Base-by-base conservation (phyloP, 208 protist species). In the Leishmania lainsoni region DNA sequence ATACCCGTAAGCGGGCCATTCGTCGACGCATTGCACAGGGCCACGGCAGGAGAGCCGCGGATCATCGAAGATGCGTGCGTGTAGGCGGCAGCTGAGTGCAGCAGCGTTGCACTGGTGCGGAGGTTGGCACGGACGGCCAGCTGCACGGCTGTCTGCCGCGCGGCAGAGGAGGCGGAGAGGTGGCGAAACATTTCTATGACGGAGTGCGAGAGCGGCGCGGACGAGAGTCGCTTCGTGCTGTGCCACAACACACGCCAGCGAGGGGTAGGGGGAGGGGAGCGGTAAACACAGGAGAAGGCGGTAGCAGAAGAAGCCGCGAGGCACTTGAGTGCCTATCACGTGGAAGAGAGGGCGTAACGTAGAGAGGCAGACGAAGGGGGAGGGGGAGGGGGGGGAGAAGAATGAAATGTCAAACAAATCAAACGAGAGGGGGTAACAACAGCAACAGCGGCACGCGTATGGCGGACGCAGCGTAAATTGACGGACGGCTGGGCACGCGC, bases 171-270 rank as follows among this genome's bases (percentile, higher is more conserved):
- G 29, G 17, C 45, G 32, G 32, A 48, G 29, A 83, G 49, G 51
- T 76, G 73, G 26, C 80, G 80, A 75, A 83, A 56, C 80, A 83
- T 83, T 14, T 48, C n/a, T n/a, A 39, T 3, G 16, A 14, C 49
- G 12, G 16, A 16, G 5, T n/a, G 66, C 35, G 66, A 22, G 39
- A n/a, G 66, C 22, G 45, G 45, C 22, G 20, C 66, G 5, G 8
- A 20, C 39, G 26, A 26, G 66, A 71, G 35, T 42, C 39, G 3
- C 14, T 71, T 71, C 20, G 66, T 71, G 17, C 17, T 71, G 66
- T 49, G 14, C 0, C n/a, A 5, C 66, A 17, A 4, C 39, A 71
- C 69, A 52, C 45, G 69, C 52, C 69, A 52, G 35, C 12, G 69
- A 52, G 17, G 35, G 22, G 32, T 22, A 14, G 17, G n/a, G 32